Conservation (phyloP, 306 rosid species). For the Calophaca sinica region DNA sequence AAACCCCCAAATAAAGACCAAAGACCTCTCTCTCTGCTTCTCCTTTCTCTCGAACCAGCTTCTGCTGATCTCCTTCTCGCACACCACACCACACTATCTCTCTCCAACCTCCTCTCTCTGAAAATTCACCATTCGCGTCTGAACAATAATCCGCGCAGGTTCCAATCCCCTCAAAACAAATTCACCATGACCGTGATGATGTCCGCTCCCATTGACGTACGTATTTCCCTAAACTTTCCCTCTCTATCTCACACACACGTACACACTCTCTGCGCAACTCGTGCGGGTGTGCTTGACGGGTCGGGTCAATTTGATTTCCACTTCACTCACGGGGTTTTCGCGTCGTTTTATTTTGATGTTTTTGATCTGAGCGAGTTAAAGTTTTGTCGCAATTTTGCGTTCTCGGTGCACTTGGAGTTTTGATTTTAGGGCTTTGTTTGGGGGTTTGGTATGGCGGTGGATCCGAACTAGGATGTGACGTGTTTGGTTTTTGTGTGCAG, state of each 20-base stretch:
- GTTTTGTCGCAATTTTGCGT: constrained; percentile 37
- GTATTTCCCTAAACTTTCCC: constrained; percentile 27
- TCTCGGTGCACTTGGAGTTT: constrained; percentile 45
- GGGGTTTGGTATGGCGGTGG: constrained; percentile 44
- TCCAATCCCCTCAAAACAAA: constrained; percentile 42
- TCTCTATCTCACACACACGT: constrained; percentile 25
- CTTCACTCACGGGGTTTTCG: constrained; percentile 37
- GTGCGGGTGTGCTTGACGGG: constrained; percentile 2
- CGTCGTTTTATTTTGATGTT: constrained; percentile 27
- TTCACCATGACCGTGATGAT: constrained; percentile 70
- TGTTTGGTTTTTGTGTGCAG: constrained; percentile 56
- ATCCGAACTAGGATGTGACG: constrained; percentile 51
- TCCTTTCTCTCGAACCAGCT: constrained; percentile 44
- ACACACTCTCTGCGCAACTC: constrained; percentile 23
- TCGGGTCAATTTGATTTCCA: constrained; percentile 42
- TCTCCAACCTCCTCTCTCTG: constrained; percentile 27
- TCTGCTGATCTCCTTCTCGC: constrained; percentile 53
- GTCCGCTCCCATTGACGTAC: constrained; percentile 78
- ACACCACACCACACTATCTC: constrained; percentile 17
- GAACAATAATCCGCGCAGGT: constrained; percentile 35
- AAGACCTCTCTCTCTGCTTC: constrained; percentile 32
- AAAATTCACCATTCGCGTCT: constrained; percentile 35
- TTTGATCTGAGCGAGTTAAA: constrained; percentile 44
- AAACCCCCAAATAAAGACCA: constrained; percentile 51
- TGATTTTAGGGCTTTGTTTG: constrained; percentile 55